Base-by-base conservation (phyloP, 129 eudicot species). In the Flaveria robusta region DNA sequence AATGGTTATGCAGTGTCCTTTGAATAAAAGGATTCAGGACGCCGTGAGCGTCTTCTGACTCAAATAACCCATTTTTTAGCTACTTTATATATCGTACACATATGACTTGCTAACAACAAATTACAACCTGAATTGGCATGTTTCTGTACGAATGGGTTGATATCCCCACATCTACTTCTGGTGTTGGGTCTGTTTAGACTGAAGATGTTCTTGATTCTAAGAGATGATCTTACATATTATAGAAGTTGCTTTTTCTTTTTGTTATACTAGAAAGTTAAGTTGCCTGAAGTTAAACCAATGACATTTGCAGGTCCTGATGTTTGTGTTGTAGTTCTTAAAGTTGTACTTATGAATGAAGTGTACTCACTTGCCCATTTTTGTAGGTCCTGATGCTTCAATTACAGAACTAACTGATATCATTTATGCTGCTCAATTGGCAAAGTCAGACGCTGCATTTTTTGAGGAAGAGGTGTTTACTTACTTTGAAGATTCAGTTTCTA, bases 361-460 rank as follows among this genome's bases (percentile, higher is more conserved):
- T n/a, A 34, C 7, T 34, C n/a, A 42, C 18, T 26, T 69, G 31
- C 23, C 31, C 62, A 20, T 12, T 31, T 58, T 77, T 82, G 80
- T 74, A 93, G 98, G 96, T 45, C 87, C 90, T 27, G 87, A 85
- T 56, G 87, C 89, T 51, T 73, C 92, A 56, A 29, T 86, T 34
- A 85, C 60, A 39, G 91, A 71, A 22, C 75, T 92, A 24, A 83
- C 85, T 12, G 96, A 92, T 72, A 83, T 86, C 41, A 86, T 92
- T 14, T 51, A 37, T 70, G 98, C 92, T 74, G 98, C 98, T 70
- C 92, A 88, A 79, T 46, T 85, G 81, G 90, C 95, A 24, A 85
- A 90, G 83, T 83, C 81, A 8, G 88, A 72, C 22, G 80, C 85
- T 49, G 70, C 64, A 2, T 77, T 76, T 68, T 82, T 79, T 71